Conservation (phyloP, 2,329 filamentous ascomycete genomes). For the Fonsecaea multimorphosa region DNA sequence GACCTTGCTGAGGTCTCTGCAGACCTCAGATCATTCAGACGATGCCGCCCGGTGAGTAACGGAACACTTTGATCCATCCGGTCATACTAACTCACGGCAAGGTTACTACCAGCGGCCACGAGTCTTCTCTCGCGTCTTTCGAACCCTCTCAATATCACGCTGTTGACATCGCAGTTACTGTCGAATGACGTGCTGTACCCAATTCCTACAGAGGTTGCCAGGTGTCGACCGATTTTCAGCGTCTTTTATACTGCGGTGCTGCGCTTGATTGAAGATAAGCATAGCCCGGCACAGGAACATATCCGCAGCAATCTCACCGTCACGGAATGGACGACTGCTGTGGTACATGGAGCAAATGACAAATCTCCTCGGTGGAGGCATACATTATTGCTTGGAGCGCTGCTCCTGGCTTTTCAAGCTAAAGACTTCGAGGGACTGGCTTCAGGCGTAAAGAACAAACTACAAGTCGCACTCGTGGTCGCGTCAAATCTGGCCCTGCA, state of each 20-base stretch:
- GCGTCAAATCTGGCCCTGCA: constrained; percentile 77
- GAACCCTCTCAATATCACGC: constrained; percentile 66
- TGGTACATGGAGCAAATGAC: constrained; percentile 66
- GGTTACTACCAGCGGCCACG: constrained; percentile 60
- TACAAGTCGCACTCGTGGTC: constrained; percentile 75
- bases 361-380: constrained; percentile 79
- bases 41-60: constrained; percentile 62
- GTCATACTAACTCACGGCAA: constrained; percentile 43
- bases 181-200: constrained; percentile 66
- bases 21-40: constrained; percentile 63
- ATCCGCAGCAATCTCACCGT: constrained; percentile 59
- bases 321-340: constrained; percentile 65
- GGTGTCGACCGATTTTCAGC: constrained; percentile 63
- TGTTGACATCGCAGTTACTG: constrained; percentile 65
- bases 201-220: constrained; percentile 60
- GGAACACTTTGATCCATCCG: constrained; percentile 31
- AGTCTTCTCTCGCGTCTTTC: constrained; percentile 57
- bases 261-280: constrained; percentile 58
- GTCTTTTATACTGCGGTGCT: constrained; percentile 67
- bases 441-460: constrained; percentile 65
- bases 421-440: constrained; percentile 60
- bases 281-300: constrained; percentile 42
- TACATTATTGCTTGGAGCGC: constrained; percentile 76
- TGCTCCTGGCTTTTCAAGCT: constrained; percentile 72
- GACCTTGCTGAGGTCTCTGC: constrained; percentile 65